phyloP scores from a whole-genome alignment of 805 yeast genomes.

The Starmerella sirachaensis region DNA sequence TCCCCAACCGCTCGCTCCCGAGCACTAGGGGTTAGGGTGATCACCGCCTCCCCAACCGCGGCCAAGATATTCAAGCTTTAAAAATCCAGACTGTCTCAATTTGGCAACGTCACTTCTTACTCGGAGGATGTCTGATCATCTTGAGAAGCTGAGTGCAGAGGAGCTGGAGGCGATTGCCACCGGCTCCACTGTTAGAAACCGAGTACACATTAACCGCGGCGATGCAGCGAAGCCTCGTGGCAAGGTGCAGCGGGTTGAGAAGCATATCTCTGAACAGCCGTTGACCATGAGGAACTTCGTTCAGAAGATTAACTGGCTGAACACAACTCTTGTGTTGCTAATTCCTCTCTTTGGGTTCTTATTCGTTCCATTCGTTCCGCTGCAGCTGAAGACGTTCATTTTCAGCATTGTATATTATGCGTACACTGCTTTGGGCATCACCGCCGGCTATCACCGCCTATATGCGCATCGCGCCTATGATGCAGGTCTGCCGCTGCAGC shows the following conservation, averaged over 20 bases:
- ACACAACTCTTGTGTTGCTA: conserved; percentile 42
- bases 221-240: conserved; percentile 16
- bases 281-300: conserved; percentile 66
- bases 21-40: too few species aligned
- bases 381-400: conserved; percentile 39
- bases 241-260: conserved; percentile 21
- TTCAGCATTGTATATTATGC: conserved; percentile 46
- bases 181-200: conserved; percentile 24
- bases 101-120: neutral
- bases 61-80: too few species aligned
- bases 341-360: conserved; percentile 43
- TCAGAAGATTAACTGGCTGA: conserved; percentile 65
- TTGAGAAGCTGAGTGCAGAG: conserved; percentile 25
- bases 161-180: conserved; percentile 29
- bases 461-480: conserved; percentile 54
- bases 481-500: conserved; percentile 35
- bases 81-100: neutral
- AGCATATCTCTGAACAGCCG: conserved; percentile 59
- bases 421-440: conserved; percentile 56
- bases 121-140: too few species aligned
- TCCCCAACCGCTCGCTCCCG: too few species aligned
- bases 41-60: too few species aligned
- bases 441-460: conserved; percentile 73
- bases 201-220: conserved; percentile 25
- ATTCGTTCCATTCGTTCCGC: conserved; percentile 35